phyloP scores from a whole-genome alignment of 2,329 filamentous ascomycete species.

The Hypoxylon sp. region DNA sequence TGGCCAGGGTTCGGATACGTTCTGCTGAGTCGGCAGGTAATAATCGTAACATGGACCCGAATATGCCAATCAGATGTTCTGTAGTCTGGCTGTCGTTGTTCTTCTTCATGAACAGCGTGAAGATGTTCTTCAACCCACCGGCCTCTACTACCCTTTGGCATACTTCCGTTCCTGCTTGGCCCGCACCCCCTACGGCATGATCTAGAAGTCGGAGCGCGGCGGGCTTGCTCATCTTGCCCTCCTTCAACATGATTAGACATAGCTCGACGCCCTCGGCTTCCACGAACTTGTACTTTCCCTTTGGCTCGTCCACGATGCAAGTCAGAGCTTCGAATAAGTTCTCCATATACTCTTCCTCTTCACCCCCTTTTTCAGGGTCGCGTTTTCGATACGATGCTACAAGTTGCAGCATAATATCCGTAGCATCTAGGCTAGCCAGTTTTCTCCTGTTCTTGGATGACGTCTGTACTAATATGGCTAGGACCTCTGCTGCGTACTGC shows the following conservation, averaged over 20 bases:
- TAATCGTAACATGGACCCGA: slow-evolving; percentile 84
- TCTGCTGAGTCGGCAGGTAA: slow-evolving; percentile 83
- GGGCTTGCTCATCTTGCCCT: slow-evolving; percentile 85
- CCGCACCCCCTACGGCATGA: slow-evolving; percentile 77
- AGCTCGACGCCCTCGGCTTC: slow-evolving; percentile 94
- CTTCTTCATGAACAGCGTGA: slow-evolving; percentile 90
- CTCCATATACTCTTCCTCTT: slow-evolving; percentile 95
- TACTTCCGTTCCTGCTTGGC: slow-evolving; percentile 67
- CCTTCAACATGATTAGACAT: slow-evolving; percentile 90
- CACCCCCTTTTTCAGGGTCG: slow-evolving; percentile 86
- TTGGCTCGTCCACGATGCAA: slow-evolving; percentile 80
- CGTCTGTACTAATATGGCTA: slow-evolving; percentile 89
- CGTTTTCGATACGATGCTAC: slow-evolving; percentile 87
- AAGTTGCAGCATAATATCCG: slow-evolving; percentile 86
- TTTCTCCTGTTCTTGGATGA: slow-evolving; percentile 75
- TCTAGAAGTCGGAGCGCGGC: slow-evolving; percentile 87
- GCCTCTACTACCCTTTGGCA: slow-evolving; percentile 85
- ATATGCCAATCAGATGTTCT: slow-evolving; percentile 88
- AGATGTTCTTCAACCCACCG: slow-evolving; percentile 86
- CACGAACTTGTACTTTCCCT: slow-evolving; percentile 85
- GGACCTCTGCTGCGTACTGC: slow-evolving; percentile 92
- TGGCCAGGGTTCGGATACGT: slow-evolving; percentile 88
- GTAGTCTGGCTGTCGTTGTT: slow-evolving; percentile 74
- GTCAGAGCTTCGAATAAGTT: slow-evolving; percentile 92
- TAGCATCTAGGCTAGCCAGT: slow-evolving; percentile 76